Base-by-base conservation (phyloP, 208 protist species). In the Leptomonas pyrrhocoris region DNA sequence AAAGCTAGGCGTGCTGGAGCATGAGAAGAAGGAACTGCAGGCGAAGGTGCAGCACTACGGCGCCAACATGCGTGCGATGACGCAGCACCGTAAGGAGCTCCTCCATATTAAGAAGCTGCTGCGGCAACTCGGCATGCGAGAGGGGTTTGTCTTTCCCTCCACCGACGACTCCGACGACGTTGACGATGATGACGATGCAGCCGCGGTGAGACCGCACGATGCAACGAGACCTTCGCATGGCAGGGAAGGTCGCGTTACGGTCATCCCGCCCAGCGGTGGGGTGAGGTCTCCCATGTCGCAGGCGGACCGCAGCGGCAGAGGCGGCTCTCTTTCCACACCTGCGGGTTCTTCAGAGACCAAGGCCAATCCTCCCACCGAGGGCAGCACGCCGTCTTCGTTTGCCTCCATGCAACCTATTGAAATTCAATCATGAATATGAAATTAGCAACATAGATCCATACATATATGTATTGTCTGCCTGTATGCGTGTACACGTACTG, bases 21-120 rank as follows among this genome's bases (percentile, higher is more conserved):
- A 88, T 3, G 88, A 96, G 42, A 93, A 93, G 54, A 43, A 66
- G 28, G 30, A 80, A 15, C 70, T 94, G 25, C 67, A 73, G 25
- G 61, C 69, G n/a, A 77, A 70, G 28, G 58, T 96, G 28, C 72
- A 86, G 66, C 74, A 89, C 63, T 73, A 81, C 1, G 82, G 79
- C 8, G 53, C 67, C 0, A 86, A 94, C 53, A 70, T 96, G 53
- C 77, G 85, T 16, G 54, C 87, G 2, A 64, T 96, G 16, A 89
- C 83, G 30, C 69, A 80, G 36, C 91, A 96, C 61, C 82, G 91
- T 2, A 73, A 77, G 9, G 88, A 96, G 68, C 81, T 96, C 13
- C 78, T 94, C 28, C 83, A 80, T 36, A 94, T 96, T 62, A 83
- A 88, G 40, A 81, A 86, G 36, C 36, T 92, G 51, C 77, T 96